Evolutionary conservation across 805 yeast genomes (phyloP).

Genomic region (Candida palmyrensis): DNA sequence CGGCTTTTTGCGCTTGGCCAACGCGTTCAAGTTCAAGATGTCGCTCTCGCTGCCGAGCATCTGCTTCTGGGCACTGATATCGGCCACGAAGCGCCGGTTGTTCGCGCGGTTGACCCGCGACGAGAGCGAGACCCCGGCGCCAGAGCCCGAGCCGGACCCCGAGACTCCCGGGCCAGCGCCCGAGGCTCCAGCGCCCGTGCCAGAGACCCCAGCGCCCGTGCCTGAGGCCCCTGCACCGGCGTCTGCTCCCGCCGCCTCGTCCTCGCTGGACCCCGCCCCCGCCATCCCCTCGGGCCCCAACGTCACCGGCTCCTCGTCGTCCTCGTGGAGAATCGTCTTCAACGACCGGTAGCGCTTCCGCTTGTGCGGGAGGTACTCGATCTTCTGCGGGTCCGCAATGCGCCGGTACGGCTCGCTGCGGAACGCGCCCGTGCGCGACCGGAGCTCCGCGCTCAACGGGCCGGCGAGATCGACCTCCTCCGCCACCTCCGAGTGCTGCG

Average conservation of each 20-base stretch:
- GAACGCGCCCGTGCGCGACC: slow-evolving; percentile 54
- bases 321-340: slow-evolving; percentile 66
- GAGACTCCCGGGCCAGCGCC: slow-evolving; percentile 4
- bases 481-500: slow-evolving; percentile 12
- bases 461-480: slow-evolving; percentile 24
- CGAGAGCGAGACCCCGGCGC: slow-evolving; percentile 6
- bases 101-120: slow-evolving; percentile 84
- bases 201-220: neutral
- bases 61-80: slow-evolving; percentile 74
- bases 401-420: slow-evolving; percentile 70
- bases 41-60: slow-evolving; percentile 79
- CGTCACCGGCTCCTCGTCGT: slow-evolving; percentile 44
- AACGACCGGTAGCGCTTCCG: slow-evolving; percentile 64
- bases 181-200: slow-evolving; percentile 5
- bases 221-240: neutral
- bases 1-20: slow-evolving; percentile 86
- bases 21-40: slow-evolving; percentile 74
- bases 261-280: slow-evolving; percentile 4
- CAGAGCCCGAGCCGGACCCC: slow-evolving; percentile 4
- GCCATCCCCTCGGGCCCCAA: slow-evolving; percentile 4
- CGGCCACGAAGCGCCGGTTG: slow-evolving; percentile 85
- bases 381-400: slow-evolving; percentile 67
- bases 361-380: slow-evolving; percentile 78
- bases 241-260: neutral
- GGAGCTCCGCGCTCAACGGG: slow-evolving; percentile 25